Evolutionary conservation across 306 rosid genomes (phyloP).

Genomic region (Styphnolobium japonicum): DNA sequence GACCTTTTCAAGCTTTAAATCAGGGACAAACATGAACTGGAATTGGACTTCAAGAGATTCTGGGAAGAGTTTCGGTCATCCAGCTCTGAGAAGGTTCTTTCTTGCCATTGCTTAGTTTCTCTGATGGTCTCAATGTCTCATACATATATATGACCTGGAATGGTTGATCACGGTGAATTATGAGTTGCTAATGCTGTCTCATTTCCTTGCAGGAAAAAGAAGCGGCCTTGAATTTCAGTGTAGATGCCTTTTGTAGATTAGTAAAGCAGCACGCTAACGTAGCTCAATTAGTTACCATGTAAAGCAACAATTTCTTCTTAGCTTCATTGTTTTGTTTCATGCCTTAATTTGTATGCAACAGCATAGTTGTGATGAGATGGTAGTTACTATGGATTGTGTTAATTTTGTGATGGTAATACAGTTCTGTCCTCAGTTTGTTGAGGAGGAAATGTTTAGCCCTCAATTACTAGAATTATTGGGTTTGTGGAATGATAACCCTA

Average conservation of each 20-base stretch:
- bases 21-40: conserved; percentile 98
- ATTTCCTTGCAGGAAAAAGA: conserved; percentile 89
- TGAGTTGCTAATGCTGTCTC: conserved; percentile 26
- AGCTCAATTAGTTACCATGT: conserved; percentile 94
- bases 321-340: conserved; percentile 27
- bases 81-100: conserved; percentile 94
- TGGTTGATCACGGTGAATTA: neutral
- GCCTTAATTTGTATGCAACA: conserved; percentile 24
- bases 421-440: neutral
- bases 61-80: conserved; percentile 99
- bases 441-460: conserved; percentile 2
- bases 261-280: conserved; percentile 86
- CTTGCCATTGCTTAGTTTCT: conserved; percentile 21
- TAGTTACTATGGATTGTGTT: neutral
- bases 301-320: conserved; percentile 36
- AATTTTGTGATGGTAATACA: neutral
- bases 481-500: conserved; percentile 17
- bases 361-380: conserved; percentile 8
- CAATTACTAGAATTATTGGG: neutral
- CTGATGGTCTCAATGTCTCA: neutral
- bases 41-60: conserved; percentile 97
- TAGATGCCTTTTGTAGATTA: conserved; percentile 97
- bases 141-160: neutral
- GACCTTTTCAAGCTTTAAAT: conserved; percentile 35
- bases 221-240: conserved; percentile 88